Base-by-base conservation (phyloP, 2,329 filamentous ascomycete species). In the Grosmannia serpens region DNA sequence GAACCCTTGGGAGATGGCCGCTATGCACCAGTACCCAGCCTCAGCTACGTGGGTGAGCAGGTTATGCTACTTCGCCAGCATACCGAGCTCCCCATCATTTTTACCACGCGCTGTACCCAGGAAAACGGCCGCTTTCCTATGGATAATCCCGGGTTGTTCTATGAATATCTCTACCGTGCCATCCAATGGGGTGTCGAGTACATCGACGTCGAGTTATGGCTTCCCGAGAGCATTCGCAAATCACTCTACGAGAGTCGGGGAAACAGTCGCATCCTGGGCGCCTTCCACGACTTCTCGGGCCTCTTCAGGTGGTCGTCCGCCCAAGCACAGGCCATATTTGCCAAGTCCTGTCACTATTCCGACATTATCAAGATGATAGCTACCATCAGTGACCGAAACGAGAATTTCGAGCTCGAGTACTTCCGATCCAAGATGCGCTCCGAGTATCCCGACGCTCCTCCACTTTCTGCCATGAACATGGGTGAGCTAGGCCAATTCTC, bases 361-460 rank as follows among this genome's bases (percentile, higher is more conserved):
- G 89, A 95, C 69, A 89, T 95, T 59, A 85, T 95, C 67, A 95
- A 94, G 75, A 94, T 95, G 88, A 94, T 94, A 66, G 85, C 87
- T 35, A 86, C 91, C 67, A 88, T 90, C 67, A 86, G 84, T 67
- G 86, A 87, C 47, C 85, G 88, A 68, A 89, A 91, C 67, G 89
- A 91, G 65, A 94, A 95, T 70, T 94, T 95, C 68, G 89, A 95
- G 73, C 79, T 95, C 38, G 90, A 95, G 70, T 91, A 91, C 70
- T 95, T 95, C 72, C 85, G 89, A 33, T 90, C 88, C 13, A 81
- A 84, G 63, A 85, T 94, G 68, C 84, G 84, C 66, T 75, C 80
- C 33, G 83, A 86, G 62, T 85, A 87, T 63, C 80, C 86, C 0
- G 78, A 86, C 62, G 77, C 79, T 10, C 88, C 89, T 11, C 87